Evolutionary conservation across 2,329 filamentous ascomycete genomes (phyloP).

Genomic region (Dothidotthia symphoricarpi): DNA sequence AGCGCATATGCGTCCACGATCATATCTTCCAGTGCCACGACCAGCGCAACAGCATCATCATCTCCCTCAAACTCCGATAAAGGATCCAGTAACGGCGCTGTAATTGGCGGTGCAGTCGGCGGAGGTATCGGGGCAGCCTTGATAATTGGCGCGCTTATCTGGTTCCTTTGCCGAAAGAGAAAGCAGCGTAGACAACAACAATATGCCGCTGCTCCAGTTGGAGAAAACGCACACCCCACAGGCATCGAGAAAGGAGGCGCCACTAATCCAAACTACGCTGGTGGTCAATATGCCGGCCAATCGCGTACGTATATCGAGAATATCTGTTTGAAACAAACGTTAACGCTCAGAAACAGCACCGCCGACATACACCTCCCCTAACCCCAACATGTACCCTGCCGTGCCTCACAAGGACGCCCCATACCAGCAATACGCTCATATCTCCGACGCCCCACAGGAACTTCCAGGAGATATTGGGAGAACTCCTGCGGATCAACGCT

Average conservation of each 20-base stretch:
- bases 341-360: constrained; percentile 20
- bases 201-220: constrained; percentile 2
- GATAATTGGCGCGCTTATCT: constrained; percentile 26
- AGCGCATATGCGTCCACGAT: constrained; percentile 11
- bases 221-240: constrained; percentile 12
- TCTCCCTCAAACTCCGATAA: constrained; percentile 4
- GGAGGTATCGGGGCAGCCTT: constrained; percentile 23
- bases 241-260: constrained; percentile 11
- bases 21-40: neutral
- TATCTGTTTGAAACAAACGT: neutral
- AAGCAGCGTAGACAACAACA: constrained; percentile 8
- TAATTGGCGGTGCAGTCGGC: constrained; percentile 31
- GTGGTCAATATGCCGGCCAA: constrained; percentile 17
- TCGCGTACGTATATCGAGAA: constrained; percentile 17
- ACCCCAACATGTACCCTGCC: constrained; percentile 16
- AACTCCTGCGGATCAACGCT: constrained; percentile 9
- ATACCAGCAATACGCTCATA: constrained; percentile 18
- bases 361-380: constrained; percentile 24
- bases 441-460: constrained; percentile 16
- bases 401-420: constrained; percentile 13
- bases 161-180: constrained; percentile 22
- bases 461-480: constrained; percentile 13
- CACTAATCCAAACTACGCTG: constrained; percentile 2
- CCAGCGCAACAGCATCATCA: neutral
- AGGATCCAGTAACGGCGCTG: constrained; percentile 18